Evolutionary conservation across 176 grass and related monocot species (phyloP), one percentile per base, ranked within the genome.

Genomic region (Lolium perenne): DNA sequence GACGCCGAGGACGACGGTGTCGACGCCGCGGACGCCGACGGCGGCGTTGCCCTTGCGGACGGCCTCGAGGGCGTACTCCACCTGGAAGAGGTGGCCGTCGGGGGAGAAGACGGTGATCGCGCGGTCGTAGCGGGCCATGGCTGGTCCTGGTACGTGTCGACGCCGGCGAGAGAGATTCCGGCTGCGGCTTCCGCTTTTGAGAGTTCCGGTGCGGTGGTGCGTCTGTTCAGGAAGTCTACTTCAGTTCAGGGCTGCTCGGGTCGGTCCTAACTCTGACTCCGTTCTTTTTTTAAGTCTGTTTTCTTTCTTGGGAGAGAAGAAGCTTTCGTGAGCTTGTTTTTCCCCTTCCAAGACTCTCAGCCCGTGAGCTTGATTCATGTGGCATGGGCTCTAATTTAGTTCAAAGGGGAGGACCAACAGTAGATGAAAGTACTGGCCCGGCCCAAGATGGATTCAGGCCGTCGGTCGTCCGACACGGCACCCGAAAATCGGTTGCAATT

Each of bases 61-160:
- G 46, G 94, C 97, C 91, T 99, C 97, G 85, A 99, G 94, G 11
- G 97, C 97, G 80, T 99, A 99, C 84, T 99, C 97, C 7, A 99
- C 97, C 97, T 99, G 97, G 88, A 99, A 99, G 82, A 99, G 97
- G 89, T 99, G 94, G 17, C 97, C 97, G 80, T 99, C 94, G 22
- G 97, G 97, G 38, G 97, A 99, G 94, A 99, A 99, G 10, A 99
- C 97, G 38, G 97, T 99, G 92, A 99, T 99, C 15, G 97, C 97
- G 82, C 97, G 94, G 84, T 99, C 97, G 92, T 99, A 99, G 67
- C 97, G 92, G 45, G 97, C 97, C 97, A 99, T 97, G 66, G 80
- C 65, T 80, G 83, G 81, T 80, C 41, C 41, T 75, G 72, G 47
- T 75, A 47, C 47, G 72, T 9, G 71, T 29, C 46, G 55, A 46